Evolutionary conservation across 768 basidiomycete genomes (phyloP), one percentile per base, ranked within the genome.

Genomic region (Mycena vulgaris): DNA sequence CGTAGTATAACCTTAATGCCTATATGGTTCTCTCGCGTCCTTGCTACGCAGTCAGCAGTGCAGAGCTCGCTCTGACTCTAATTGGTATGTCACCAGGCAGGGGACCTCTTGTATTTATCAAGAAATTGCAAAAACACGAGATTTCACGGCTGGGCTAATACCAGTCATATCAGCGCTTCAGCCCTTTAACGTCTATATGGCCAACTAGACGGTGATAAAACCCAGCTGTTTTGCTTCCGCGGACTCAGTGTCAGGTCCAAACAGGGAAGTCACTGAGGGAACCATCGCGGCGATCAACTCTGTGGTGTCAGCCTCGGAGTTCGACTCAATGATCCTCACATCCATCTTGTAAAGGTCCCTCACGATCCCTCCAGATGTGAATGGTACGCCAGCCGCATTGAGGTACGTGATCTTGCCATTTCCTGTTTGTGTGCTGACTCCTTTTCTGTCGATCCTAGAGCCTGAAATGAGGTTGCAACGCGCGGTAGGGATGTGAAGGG

Each of bases 141-240:
- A n/a, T n/a, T n/a, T n/a, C n/a, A n/a, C n/a, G n/a, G n/a, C n/a
- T n/a, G n/a, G n/a, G n/a, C n/a, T n/a, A n/a, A n/a, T n/a, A n/a
- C n/a, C n/a, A n/a, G n/a, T n/a, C n/a, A n/a, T n/a, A n/a, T n/a
- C n/a, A n/a, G n/a, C n/a, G 60, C 68, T 69, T n/a, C 7, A 72
- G 71, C 56, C 71, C 71, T 72, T 72, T 72, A 72, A 72, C 68
- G 71, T 72, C 71, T 62, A 72, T 60, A 28, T 72, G 71, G 56
- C 71, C 71, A 28, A 72, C 63, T 72, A 72, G 66, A 68, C 63
- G 63, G 63, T 70, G 63, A 23, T 52, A 70, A 70, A 70, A 70
- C 56, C 56, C 69, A 52, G 21, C 4, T 37, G 14, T 8, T 60
- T 51, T 0, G 63, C 42, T 0, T 42, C 51, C 14, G 42, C 63